A percentile compares a stretch with the other conserved stretches of the same genome.
Conservation (phyloP, 163 green algal genomes). For the Dunaliella salina region DNA sequence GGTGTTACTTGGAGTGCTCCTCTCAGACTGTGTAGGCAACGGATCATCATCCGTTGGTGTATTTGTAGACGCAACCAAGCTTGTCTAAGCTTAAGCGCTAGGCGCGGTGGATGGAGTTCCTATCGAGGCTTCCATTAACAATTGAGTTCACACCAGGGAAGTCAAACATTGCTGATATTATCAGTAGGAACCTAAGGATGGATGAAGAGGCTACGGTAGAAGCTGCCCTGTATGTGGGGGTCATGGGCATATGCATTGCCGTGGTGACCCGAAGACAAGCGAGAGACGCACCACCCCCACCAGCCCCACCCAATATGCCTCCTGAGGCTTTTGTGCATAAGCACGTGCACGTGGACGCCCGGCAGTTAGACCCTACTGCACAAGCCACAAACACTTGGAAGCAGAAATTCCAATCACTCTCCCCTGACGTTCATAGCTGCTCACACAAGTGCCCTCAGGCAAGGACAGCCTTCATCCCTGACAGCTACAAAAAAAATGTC, state of each 20-base stretch:
- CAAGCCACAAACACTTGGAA: too few species aligned
- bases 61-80: not conserved
- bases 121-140: too few species aligned
- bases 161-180: slow-evolving; percentile 1
- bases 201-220: not conserved
- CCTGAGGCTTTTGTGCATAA: not conserved
- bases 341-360: too few species aligned
- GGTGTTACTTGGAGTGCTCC: not conserved
- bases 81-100: not conserved
- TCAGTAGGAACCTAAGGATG: not conserved
- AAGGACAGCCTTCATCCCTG: too few species aligned
- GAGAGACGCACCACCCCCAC: not conserved
- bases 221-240: not conserved
- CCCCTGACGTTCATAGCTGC: too few species aligned
- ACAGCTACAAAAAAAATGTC: too few species aligned
- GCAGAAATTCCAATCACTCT: too few species aligned
- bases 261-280: not conserved
- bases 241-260: too few species aligned
- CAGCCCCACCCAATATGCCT: not conserved
- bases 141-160: too few species aligned
- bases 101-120: too few species aligned
- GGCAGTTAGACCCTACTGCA: too few species aligned
- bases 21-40: not conserved
- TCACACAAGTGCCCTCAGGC: too few species aligned
- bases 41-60: not conserved